These are phyloP conservation scores for Debaryomyces hansenii DNA, from an alignment of 805 yeast genomes.

Conservation along the genomic window DNA sequence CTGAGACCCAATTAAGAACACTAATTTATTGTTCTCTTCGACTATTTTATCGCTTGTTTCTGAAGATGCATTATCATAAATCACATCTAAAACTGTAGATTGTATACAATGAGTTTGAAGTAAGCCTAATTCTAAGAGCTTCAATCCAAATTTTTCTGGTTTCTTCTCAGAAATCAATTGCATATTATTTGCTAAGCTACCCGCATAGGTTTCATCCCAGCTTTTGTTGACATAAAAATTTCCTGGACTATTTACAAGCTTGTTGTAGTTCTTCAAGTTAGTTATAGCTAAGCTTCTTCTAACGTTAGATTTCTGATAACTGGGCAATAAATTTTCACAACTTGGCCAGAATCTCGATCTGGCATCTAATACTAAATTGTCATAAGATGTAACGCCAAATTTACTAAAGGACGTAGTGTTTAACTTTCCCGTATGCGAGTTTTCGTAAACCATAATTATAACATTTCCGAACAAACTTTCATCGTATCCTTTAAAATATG, in stretches of 20 bases:
- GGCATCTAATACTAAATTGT: constrained; percentile 54
- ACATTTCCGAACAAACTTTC: constrained; percentile 50
- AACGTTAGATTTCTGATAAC: constrained; percentile 55
- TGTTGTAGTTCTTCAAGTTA: constrained; percentile 63
- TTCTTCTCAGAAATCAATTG: constrained; percentile 47
- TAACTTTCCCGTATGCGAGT: constrained; percentile 44
- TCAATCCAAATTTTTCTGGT: constrained; percentile 59
- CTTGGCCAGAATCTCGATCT: constrained; percentile 78
- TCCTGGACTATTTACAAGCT: constrained; percentile 43
- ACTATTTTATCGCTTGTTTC: constrained; percentile 36
- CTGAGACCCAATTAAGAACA: constrained; percentile 78
- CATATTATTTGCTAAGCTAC: constrained; percentile 71
- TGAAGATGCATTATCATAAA: constrained; percentile 55
- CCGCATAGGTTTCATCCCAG: constrained; percentile 84
- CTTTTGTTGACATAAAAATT: constrained; percentile 38
- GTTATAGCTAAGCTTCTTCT: constrained; percentile 78
- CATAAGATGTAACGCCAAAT: constrained; percentile 65
- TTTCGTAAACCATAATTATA: constrained; percentile 51
- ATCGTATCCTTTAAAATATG: constrained; percentile 54
- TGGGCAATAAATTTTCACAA: constrained; percentile 59
- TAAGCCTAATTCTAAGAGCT: constrained; percentile 57
- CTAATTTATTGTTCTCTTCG: constrained; percentile 74
- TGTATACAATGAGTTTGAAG: constrained; percentile 49
- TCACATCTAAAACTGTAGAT: constrained; percentile 68
- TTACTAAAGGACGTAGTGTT: constrained; percentile 57